Evolutionary conservation across 148 eudicot species (phyloP).

Genomic region (Bassia scoparia): DNA sequence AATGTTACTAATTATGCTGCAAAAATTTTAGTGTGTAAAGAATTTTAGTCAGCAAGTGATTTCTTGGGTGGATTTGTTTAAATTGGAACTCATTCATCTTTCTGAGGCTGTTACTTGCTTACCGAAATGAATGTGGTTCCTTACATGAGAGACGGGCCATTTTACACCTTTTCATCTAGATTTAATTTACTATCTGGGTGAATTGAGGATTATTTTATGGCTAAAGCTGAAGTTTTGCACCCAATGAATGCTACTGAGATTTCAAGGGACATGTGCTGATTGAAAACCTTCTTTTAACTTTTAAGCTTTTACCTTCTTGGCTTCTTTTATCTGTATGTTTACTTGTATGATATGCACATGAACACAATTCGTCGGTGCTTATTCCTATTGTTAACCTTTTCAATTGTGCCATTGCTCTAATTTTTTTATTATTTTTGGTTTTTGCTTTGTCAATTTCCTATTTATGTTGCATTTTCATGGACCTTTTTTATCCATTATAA

Average conservation of each 20-base stretch:
- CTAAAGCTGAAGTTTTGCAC: conserved; percentile 30
- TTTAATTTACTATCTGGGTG: conserved; percentile 31
- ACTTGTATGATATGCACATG: not conserved
- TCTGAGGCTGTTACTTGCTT: conserved; percentile 22
- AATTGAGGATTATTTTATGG: conserved; percentile 28
- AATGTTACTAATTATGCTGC: not conserved
- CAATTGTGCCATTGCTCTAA: not conserved
- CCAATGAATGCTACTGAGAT: conserved; percentile 22
- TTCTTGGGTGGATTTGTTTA: conserved; percentile 20
- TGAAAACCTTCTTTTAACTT: not conserved
- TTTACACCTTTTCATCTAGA: conserved; percentile 30
- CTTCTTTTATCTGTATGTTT: not conserved
- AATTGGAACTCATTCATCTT: conserved; percentile 28
- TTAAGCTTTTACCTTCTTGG: not conserved
- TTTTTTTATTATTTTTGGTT: not conserved
- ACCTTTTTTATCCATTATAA: not conserved
- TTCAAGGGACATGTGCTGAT: not conserved
- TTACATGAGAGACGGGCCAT: conserved; percentile 31
- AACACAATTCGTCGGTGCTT: not conserved
- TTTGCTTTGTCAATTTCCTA: not conserved
- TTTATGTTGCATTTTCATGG: not conserved
- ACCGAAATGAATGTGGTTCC: conserved; percentile 38
- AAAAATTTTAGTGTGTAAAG: not conserved
- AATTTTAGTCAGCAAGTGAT: conserved; percentile 8
- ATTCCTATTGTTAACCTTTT: not conserved